These are phyloP conservation scores for Paramecium biaurelia DNA, from an alignment of 73 alveolate species.

Conservation along the genomic window DNA sequence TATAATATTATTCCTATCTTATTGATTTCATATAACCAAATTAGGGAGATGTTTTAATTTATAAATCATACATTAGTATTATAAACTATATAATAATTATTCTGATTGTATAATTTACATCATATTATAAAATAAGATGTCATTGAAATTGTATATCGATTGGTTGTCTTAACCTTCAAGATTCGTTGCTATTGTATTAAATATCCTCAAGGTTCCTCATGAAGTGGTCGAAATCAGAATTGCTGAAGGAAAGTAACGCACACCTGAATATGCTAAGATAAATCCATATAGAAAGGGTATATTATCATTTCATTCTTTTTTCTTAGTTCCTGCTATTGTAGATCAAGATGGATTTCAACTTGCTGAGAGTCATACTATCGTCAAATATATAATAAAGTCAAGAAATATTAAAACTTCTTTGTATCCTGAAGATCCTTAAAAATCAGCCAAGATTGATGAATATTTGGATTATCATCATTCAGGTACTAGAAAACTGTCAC, in stretches of 20 bases:
- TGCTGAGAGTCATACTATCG: conserved; percentile 22
- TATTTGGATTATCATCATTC: conserved; percentile 35
- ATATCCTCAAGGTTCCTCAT: not conserved
- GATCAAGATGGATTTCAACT: conserved; percentile 27
- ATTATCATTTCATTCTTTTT: not conserved
- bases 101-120: not conserved
- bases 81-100: not conserved
- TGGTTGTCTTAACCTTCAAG: conserved; percentile 31
- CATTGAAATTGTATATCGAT: conserved; percentile 24
- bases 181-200: not conserved
- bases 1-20: no score
- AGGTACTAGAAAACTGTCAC: not conserved
- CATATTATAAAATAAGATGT: not conserved
- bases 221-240: not conserved
- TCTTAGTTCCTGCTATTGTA: conserved; percentile 28
- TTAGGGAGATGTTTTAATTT: not conserved
- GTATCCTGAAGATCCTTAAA: not conserved
- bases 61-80: not conserved
- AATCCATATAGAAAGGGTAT: conserved; percentile 4
- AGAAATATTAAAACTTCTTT: not conserved
- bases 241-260: not conserved
- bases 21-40: not conserved
- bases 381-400: not conserved
- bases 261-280: not conserved
- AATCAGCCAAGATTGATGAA: conserved; percentile 4